These are phyloP conservation scores for Leishmania braziliensis DNA, from an alignment of 208 protist genomes.

Conservation along the genomic window DNA sequence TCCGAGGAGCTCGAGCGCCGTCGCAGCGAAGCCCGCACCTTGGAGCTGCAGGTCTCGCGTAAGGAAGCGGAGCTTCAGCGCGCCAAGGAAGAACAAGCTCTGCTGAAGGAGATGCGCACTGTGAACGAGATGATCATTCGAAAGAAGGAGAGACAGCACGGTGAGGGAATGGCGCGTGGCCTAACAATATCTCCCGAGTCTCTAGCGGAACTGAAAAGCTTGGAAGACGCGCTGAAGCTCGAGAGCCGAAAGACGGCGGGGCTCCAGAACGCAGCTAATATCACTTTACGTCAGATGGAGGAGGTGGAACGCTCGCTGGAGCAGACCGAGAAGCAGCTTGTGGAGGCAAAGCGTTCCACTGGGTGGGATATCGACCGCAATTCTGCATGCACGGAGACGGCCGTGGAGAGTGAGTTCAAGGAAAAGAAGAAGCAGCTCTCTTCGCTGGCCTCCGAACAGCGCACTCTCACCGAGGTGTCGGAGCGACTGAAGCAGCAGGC, in stretches of 20 bases:
- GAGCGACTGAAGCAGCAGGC: slow-evolving; percentile 55
- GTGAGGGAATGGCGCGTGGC: slow-evolving; percentile 21
- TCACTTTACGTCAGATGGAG: slow-evolving; percentile 51
- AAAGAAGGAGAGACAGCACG: slow-evolving; percentile 52
- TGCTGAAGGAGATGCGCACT: slow-evolving; percentile 73
- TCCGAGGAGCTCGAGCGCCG: slow-evolving; percentile 54
- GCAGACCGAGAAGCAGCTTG: slow-evolving; percentile 42
- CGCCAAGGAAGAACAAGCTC: slow-evolving; percentile 75
- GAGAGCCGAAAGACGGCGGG: slow-evolving; percentile 64
- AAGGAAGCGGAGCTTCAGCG: slow-evolving; percentile 81
- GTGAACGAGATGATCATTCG: slow-evolving; percentile 81
- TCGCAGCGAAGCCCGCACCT: slow-evolving; percentile 51
- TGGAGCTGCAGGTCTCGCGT: slow-evolving; percentile 68
- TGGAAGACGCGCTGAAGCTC: slow-evolving; percentile 76
- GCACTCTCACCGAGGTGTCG: slow-evolving; percentile 36
- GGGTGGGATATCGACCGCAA: slow-evolving; percentile 46
- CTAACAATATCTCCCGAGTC: slow-evolving; percentile 70
- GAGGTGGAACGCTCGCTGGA: slow-evolving; percentile 69
- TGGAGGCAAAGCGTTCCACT: slow-evolving; percentile 62
- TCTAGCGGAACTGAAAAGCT: slow-evolving; percentile 52
- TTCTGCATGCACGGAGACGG: slow-evolving; percentile 16
- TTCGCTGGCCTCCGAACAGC: slow-evolving; percentile 38
- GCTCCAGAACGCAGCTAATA: slow-evolving; percentile 52
- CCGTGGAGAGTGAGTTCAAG: slow-evolving; percentile 56
- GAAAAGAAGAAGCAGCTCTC: slow-evolving; percentile 34